phyloP scores from a whole-genome alignment of 129 eudicot genomes.

The Lactuca saligna region DNA sequence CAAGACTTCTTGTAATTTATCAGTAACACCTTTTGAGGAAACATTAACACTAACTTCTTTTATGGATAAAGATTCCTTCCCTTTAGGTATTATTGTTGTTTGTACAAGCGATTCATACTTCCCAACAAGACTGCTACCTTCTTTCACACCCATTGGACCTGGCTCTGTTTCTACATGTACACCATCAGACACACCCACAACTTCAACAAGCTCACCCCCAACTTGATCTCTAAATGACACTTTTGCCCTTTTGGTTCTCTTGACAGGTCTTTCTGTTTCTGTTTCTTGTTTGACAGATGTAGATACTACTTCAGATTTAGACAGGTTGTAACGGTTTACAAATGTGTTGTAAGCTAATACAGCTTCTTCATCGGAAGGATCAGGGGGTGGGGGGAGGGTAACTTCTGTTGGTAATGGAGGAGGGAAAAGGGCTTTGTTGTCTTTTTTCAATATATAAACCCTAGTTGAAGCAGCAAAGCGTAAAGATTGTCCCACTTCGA shows the following conservation, averaged over 20 bases:
- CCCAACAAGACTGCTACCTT: constrained; percentile 99
- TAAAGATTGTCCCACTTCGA: constrained; percentile 92
- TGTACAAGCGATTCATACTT: constrained; percentile 95
- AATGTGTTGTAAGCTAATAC: constrained; percentile 85
- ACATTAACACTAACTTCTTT: constrained; percentile 40
- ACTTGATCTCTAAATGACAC: constrained; percentile 91
- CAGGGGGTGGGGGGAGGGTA: constrained; percentile 81
- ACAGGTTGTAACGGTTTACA: constrained; percentile 67
- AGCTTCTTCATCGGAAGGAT: constrained; percentile 93
- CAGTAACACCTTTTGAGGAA: constrained; percentile 78
- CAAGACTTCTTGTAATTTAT: constrained; percentile 74
- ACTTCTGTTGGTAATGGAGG: constrained; percentile 55
- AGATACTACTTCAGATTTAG: constrained; percentile 24
- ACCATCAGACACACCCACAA: constrained; percentile 95
- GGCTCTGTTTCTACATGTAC: constrained; percentile 98
- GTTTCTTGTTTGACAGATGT: constrained; percentile 23
- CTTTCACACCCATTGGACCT: constrained; percentile 93
- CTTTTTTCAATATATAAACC: constrained; percentile 73
- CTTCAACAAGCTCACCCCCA: constrained; percentile 91
- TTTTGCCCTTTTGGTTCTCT: constrained; percentile 65
- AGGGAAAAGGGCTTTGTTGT: constrained; percentile 80
- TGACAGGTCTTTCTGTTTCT: constrained; percentile 49
- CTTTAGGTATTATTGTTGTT: constrained; percentile 79
- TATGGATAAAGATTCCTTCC: constrained; percentile 51
- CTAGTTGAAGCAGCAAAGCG: constrained; percentile 98